A percentile compares a stretch with the other conserved stretches of the same genome.
These are phyloP conservation scores for Boletus hoseneyae DNA, from an alignment of 1,284 basidiomycete species.

Conservation along the genomic window DNA sequence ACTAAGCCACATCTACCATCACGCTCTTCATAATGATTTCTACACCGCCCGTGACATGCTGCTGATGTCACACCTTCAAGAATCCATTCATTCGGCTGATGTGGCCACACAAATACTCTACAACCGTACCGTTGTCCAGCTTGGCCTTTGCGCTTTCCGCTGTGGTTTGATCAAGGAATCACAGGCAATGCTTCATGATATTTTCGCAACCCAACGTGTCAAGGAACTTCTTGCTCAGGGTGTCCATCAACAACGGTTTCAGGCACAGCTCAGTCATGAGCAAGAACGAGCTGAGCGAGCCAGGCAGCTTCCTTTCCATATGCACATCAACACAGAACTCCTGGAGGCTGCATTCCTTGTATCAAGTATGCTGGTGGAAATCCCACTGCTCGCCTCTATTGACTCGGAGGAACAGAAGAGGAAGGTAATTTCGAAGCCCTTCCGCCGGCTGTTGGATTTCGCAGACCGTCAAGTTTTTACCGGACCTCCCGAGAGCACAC, in stretches of 20 bases:
- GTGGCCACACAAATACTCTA: conserved; percentile 98
- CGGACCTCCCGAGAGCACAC: conserved; percentile 96
- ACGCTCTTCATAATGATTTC: conserved; percentile 96
- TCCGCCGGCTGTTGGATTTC: conserved; percentile 93
- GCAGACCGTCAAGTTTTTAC: conserved; percentile 98
- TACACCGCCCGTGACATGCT: conserved; percentile 98
- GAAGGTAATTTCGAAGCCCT: conserved; percentile 91
- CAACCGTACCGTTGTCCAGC: conserved; percentile 96
- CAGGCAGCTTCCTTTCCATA: conserved; percentile 97
- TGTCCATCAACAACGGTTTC: conserved; percentile 90
- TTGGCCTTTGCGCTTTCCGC: conserved; percentile 96
- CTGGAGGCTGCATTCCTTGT: conserved; percentile 97
- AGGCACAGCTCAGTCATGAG: conserved; percentile 77
- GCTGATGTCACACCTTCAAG: conserved; percentile 98
- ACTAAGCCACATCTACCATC: conserved; percentile 97
- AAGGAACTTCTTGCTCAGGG: conserved; percentile 98
- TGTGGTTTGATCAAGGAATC: conserved; percentile 93
- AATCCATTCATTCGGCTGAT: conserved; percentile 93
- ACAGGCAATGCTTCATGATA: conserved; percentile 91
- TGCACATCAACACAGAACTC: conserved; percentile 99
- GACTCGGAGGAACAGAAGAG: conserved; percentile 92
- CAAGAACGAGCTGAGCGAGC: conserved; percentile 97
- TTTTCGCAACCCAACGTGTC: conserved; percentile 93
- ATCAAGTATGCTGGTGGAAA: conserved; percentile 98
- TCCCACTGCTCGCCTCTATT: conserved; percentile 91